Percentiles rank a stretch among this genome's conserved stretches.
Conservation (phyloP, 2,329 filamentous ascomycete genomes). For the Trichoderma lentiforme region DNA sequence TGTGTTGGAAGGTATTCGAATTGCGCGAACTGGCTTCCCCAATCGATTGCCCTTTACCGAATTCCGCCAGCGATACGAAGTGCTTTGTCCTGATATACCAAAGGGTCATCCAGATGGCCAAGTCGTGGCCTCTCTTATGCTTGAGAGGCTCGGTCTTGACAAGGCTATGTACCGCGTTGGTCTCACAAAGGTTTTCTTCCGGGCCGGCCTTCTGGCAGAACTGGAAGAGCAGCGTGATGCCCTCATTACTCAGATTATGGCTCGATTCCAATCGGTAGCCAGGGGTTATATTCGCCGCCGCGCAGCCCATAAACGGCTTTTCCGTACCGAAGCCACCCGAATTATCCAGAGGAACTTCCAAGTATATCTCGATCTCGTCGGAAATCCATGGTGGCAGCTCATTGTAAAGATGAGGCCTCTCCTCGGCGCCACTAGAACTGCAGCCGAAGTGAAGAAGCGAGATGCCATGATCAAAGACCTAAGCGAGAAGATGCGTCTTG, state of each 20-base stretch:
- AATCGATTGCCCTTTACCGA: conserved; percentile 90
- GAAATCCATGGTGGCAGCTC: conserved; percentile 96
- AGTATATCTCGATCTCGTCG: conserved; percentile 82
- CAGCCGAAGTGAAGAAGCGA: conserved; percentile 88
- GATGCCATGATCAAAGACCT: conserved; percentile 91
- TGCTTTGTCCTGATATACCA: conserved; percentile 83
- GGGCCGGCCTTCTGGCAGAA: conserved; percentile 91
- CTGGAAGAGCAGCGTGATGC: conserved; percentile 93
- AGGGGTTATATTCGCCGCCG: conserved; percentile 86
- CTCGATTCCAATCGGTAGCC: conserved; percentile 86
- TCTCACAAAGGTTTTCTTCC: conserved; percentile 96
- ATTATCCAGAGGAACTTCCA: conserved; percentile 95
- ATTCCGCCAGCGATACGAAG: conserved; percentile 93
- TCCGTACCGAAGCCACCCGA: conserved; percentile 87
- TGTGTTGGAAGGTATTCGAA: conserved; percentile 97
- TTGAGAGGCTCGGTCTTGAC: conserved; percentile 85
- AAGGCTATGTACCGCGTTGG: conserved; percentile 86
- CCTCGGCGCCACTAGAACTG: conserved; percentile 85
- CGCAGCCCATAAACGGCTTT: conserved; percentile 87
- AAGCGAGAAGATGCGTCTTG: conserved; percentile 76
- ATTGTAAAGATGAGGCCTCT: conserved; percentile 94
- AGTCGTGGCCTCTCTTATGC: conserved; percentile 76
- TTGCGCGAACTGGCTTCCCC: conserved; percentile 93
- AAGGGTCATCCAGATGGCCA: conserved; percentile 91
- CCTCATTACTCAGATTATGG: conserved; percentile 91